These are phyloP conservation scores for Pseudocercospora musae DNA, from an alignment of 2,329 filamentous ascomycete species.

Conservation along the genomic window DNA sequence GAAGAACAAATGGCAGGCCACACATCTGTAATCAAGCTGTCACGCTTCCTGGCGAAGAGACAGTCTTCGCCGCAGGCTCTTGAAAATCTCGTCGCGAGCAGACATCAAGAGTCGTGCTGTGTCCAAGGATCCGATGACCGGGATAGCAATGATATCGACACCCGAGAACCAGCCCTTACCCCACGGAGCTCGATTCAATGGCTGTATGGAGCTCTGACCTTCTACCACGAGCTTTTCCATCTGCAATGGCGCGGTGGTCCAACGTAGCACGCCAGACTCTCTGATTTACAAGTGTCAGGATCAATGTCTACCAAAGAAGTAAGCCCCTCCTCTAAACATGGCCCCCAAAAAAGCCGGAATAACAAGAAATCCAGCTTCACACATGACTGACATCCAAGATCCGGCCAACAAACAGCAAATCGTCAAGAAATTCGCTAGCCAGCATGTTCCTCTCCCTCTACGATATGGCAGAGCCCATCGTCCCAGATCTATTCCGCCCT, in stretches of 20 bases:
- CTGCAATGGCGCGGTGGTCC: not conserved
- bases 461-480: not conserved
- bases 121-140: not conserved
- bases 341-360: not conserved
- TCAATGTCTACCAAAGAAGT: not conserved
- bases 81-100: not conserved
- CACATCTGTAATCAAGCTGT: not conserved
- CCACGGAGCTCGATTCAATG: not conserved
- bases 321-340: no score
- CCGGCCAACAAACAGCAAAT: not conserved
- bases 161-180: no score
- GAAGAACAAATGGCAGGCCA: not conserved
- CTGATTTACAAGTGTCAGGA: no score
- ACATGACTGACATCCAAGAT: not conserved
- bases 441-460: constrained; percentile 3
- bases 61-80: not conserved
- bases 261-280: not conserved
- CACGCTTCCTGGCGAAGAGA: not conserved
- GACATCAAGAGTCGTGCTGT: not conserved
- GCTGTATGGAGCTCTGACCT: not conserved
- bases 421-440: not conserved
- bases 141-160: no score
- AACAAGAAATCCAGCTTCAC: not conserved
- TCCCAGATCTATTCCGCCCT: not conserved
- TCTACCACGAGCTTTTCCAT: constrained; percentile 7